Conservation (phyloP, 2,329 filamentous ascomycete species). For the Aurifilum marmelostoma region DNA sequence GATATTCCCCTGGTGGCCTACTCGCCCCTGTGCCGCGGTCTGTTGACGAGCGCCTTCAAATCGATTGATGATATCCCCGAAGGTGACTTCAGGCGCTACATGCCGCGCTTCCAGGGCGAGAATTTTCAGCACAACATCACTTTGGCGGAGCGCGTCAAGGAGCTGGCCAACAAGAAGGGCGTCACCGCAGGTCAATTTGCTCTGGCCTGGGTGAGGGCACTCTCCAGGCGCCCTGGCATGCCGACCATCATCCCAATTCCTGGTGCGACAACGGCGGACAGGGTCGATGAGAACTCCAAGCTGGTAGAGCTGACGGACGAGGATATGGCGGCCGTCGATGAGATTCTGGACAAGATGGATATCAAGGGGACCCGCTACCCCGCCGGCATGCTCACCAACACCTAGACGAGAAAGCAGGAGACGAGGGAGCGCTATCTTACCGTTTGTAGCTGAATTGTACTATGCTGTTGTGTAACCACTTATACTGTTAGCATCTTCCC, state of each 20-base stretch:
- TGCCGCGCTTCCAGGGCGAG: constrained; percentile 65
- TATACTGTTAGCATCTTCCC: neutral
- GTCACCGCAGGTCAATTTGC: constrained; percentile 67
- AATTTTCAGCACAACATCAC: constrained; percentile 67
- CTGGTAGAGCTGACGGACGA: constrained; percentile 51
- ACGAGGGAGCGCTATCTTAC: too few relatives aligned
- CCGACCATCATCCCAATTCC: constrained; percentile 68
- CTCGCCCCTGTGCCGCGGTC: constrained; percentile 58
- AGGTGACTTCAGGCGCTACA: constrained; percentile 47
- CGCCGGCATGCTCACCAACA: constrained; percentile 40
- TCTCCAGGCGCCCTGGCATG: constrained; percentile 56
- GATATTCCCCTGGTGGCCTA: constrained; percentile 60
- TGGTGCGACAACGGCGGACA: constrained; percentile 59
- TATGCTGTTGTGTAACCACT: neutral
- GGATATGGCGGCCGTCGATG: constrained; percentile 56
- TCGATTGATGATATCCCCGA: constrained; percentile 57
- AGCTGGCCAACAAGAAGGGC: constrained; percentile 62
- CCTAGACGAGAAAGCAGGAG: constrained; percentile 34
- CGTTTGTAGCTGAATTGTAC: neutral
- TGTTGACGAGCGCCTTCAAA: constrained; percentile 59
- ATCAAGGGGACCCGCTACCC: constrained; percentile 55
- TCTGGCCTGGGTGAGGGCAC: constrained; percentile 62
- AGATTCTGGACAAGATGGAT: constrained; percentile 51
- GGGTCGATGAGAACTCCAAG: constrained; percentile 64
- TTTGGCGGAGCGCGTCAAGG: constrained; percentile 60